phyloP scores from a whole-genome alignment of 768 basidiomycete species.

The Hirschioporus abietinus region DNA sequence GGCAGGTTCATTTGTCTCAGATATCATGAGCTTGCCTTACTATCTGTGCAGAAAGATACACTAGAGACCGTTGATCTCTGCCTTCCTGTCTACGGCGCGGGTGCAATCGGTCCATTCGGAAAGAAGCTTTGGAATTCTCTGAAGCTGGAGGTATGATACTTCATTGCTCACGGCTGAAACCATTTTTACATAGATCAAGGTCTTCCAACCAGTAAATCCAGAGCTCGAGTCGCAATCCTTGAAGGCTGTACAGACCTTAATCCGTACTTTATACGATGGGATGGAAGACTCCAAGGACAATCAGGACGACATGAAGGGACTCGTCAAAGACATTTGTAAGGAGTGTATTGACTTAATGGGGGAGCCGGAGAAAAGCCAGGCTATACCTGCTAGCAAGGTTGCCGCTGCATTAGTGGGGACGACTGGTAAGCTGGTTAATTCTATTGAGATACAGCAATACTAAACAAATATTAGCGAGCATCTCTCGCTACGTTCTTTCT shows the following conservation, averaged over 20 bases:
- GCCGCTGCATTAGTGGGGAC: slow-evolving; percentile 73
- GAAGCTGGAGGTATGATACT: slow-evolving; percentile 72
- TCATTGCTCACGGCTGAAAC: slow-evolving; percentile 4
- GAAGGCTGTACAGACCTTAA: slow-evolving; percentile 62
- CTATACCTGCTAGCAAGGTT: slow-evolving; percentile 81
- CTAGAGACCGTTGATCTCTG: slow-evolving; percentile 71
- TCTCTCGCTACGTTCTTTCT: slow-evolving; percentile 61
- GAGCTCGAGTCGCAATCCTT: slow-evolving; percentile 73
- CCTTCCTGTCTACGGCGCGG: slow-evolving; percentile 79
- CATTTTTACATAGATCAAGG: slow-evolving; percentile 37
- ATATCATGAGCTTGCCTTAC: slow-evolving; percentile 4
- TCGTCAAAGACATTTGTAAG: slow-evolving; percentile 70
- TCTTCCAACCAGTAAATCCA: slow-evolving; percentile 86
- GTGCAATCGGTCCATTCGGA: slow-evolving; percentile 53
- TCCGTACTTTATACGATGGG: slow-evolving; percentile 60
- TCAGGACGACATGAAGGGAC: slow-evolving; percentile 38
- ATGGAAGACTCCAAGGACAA: slow-evolving; percentile 29
- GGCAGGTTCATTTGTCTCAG: slow-evolving; percentile 35
- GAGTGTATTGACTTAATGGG: slow-evolving; percentile 77
- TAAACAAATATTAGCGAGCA: slow-evolving; percentile 43
- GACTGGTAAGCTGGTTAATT: slow-evolving; percentile 51
- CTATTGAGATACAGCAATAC: not conserved
- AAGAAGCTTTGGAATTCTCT: slow-evolving; percentile 85
- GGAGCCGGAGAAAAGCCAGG: slow-evolving; percentile 93
- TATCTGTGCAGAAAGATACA: slow-evolving; percentile 66